Base-by-base conservation (phyloP, 2,329 filamentous ascomycete species). In the Colletotrichum lupini region DNA sequence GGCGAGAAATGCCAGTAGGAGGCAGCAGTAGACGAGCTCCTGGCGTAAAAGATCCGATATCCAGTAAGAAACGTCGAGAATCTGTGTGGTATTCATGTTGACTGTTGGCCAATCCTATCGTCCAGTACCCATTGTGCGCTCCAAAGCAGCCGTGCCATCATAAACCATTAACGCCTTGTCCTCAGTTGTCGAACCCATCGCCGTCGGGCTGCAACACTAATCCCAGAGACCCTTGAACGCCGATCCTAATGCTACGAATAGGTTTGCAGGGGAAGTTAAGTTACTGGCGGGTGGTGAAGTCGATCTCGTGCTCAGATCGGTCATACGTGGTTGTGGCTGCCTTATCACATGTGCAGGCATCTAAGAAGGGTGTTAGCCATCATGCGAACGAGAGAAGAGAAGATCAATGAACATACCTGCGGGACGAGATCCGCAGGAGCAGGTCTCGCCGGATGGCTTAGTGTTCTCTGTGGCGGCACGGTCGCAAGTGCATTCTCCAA, bases 281-380 rank as follows among this genome's bases (percentile, higher is more conserved):
- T 68, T 53, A 73, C n/a, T 67, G 67, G 3, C 71, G 68, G 67
- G 92, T 94, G 49, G 95, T 98, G 81, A 98, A 98, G 83, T 98
- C 95, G 62, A 89, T 94, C 90, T 98, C 95, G 77, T 92, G 84
- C 71, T 83, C 83, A 32, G 82, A 87, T 32, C 91, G 88, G 76
- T 93, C 90, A 72, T 88, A 87, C 52, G 89, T 89, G 67, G 90
- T 88, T 76, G 89, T 88, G 61, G 89, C 81, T 22, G 90, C 90
- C 82, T 94, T 95, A 83, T 95, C 92, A 81, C 95, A 98, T n/a
- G 93, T 97, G 85, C 94, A 97, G 28, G 89, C 91, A 80, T 86
- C 91, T 92, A 73, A 56, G 4, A 22, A 12, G 66, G 67, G 71
- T 58, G 68, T 52, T 5, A 63, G 14, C 26, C 30, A 26, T 49